Base-by-base conservation (phyloP, 305 asterid species). In the Fraxinus latifolia region DNA sequence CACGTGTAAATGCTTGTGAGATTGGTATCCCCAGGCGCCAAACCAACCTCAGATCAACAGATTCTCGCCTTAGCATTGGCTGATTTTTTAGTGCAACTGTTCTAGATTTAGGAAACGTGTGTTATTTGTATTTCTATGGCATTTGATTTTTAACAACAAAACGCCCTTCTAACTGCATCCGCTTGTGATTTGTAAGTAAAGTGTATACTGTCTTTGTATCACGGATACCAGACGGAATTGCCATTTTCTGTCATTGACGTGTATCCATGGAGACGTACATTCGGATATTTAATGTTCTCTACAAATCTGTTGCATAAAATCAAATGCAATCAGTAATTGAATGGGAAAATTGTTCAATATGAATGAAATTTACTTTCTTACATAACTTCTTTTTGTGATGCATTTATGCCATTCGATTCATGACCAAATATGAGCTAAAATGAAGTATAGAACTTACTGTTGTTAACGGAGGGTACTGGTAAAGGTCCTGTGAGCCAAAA, bases 1-100 rank as follows among this genome's bases (percentile, higher is more conserved):
- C 98, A 70, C 87, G 97, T 33, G 98, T 96, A n/a, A 96, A 96
- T 72, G 91, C 98, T 7, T 96, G 99, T 79, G 99, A 96, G 88
- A 95, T 96, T 74, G 99, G 99, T 53, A 81, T 95, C 73, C 98
- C 98, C 3, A 86, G 98, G 87, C 96, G 98, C 19, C 98, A 96
- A 90, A 92, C 97, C 74, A 91, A 85, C 91, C 78, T 89, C 80
- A 87, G 93, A 85, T 75, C 91, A 29, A 42, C 87, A 34, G 99
- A 96, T 83, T 88, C 96, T 58, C 96, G 98, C 44, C 84, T 96
- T 79, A 95, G 99, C 80, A 82, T 82, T 77, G 85, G 85, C 50
- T 82, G 74, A 82, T 21, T 76, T 47, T 36, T 5, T 50, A 32
- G 42, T 75, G 50, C 34, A 37, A 34, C 73, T 76, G 42, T 75